Conservation (phyloP, 2,329 filamentous ascomycete species). For the Coleophoma eucalyptorum region DNA sequence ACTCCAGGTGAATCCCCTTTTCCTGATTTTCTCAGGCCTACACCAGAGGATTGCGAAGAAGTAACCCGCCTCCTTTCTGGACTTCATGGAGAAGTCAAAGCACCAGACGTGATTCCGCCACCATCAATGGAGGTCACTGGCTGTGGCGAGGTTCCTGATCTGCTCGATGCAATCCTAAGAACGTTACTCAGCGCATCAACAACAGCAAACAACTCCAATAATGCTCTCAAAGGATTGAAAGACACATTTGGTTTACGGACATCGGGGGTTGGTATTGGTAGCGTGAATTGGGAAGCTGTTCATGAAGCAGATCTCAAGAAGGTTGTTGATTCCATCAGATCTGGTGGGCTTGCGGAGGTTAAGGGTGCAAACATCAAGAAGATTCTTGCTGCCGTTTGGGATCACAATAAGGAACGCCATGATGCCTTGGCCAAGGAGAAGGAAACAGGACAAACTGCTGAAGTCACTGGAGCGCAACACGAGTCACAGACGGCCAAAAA, state of each 20-base stretch:
- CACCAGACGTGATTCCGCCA: conserved; percentile 63
- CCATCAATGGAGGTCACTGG: conserved; percentile 71
- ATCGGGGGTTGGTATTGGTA: conserved; percentile 63
- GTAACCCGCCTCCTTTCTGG: conserved; percentile 62
- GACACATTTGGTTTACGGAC: conserved; percentile 59
- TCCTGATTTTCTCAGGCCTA: conserved; percentile 62
- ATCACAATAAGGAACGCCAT: conserved; percentile 57
- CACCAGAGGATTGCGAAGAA: conserved; percentile 63
- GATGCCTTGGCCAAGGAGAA: conserved; percentile 42
- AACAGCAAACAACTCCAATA: conserved; percentile 49
- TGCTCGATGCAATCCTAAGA: conserved; percentile 50
- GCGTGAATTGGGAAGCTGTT: conserved; percentile 73
- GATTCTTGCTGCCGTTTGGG: conserved; percentile 68
- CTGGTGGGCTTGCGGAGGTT: conserved; percentile 64
- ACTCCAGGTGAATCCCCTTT: conserved; percentile 61
- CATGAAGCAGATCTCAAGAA: conserved; percentile 53
- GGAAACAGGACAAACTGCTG: conserved; percentile 33
- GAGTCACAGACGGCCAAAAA: conserved; percentile 46
- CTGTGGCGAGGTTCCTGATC: conserved; percentile 52
- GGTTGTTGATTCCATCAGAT: conserved; percentile 65
- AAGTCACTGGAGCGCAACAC: conserved; percentile 36
- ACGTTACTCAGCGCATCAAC: conserved; percentile 51
- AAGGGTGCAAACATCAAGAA: conserved; percentile 72
- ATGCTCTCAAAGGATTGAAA: conserved; percentile 63
- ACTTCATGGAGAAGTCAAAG: conserved; percentile 60